These are phyloP conservation scores for Larix kaempferi DNA, from an alignment of 75 land plant species.

Conservation along the genomic window DNA sequence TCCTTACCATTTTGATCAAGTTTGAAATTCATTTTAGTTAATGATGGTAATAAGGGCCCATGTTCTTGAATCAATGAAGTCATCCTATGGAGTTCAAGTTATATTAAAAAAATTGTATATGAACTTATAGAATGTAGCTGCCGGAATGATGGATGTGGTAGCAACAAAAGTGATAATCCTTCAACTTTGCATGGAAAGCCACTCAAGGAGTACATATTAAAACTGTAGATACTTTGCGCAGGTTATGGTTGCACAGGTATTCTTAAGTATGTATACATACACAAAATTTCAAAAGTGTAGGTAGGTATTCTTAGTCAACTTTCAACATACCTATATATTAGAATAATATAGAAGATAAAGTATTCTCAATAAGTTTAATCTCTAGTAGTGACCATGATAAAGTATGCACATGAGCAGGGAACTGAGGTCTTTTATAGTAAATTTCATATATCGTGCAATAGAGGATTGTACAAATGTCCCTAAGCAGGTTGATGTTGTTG, in stretches of 20 bases:
- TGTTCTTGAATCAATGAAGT: neutral
- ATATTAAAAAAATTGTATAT: neutral
- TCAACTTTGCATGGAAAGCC: neutral
- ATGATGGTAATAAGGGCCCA: no score
- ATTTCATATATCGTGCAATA: neutral
- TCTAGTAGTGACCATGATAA: neutral
- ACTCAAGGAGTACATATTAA: neutral
- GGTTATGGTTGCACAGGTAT: neutral
- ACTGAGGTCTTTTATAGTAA: no score
- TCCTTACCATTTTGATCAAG: no score
- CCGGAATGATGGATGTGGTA: neutral
- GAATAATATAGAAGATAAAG: neutral
- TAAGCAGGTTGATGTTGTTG: neutral
- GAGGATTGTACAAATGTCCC: neutral
- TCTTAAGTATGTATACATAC: neutral
- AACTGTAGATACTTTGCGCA: neutral
- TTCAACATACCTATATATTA: neutral
- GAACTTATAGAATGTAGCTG: neutral
- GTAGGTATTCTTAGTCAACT: neutral
- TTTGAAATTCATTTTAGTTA: no score
- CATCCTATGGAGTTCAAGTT: neutral
- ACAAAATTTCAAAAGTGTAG: neutral
- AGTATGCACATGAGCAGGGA: no score
- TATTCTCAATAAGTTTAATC: neutral
- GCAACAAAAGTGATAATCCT: neutral